phyloP scores from a whole-genome alignment of 192 early-diverging fungal genomes.

The Phycomyces blakesleeanus region DNA sequence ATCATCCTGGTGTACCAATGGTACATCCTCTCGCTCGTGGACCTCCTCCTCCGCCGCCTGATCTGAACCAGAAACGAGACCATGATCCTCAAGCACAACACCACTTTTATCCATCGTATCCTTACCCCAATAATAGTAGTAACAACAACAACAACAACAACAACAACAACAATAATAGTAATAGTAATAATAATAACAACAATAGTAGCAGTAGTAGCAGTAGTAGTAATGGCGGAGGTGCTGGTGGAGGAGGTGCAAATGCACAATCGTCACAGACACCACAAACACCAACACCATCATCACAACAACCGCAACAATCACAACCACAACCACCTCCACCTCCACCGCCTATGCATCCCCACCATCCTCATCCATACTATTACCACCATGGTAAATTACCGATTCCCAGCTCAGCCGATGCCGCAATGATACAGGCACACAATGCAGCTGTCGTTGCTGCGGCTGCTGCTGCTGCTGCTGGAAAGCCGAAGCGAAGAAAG shows the following conservation, averaged over 20 bases:
- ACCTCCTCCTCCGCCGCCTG: not conserved
- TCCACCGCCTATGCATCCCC: constrained; percentile 7
- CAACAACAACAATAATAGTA: no score
- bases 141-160: no score
- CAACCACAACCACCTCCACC: no score
- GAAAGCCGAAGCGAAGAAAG: constrained; percentile 18
- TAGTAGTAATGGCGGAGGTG: no score
- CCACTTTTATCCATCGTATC: constrained; percentile 8
- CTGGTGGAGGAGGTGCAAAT: no score
- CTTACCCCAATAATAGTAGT: not conserved
- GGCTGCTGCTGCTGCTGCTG: not conserved
- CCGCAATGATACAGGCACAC: not conserved
- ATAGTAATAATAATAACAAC: no score
- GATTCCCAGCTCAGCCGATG: constrained; percentile 3
- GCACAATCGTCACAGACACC: no score
- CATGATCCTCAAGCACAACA: constrained; percentile 1
- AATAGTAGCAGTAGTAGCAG: no score
- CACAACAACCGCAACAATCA: no score
- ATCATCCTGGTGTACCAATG: constrained; percentile 9
- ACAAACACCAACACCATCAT: no score
- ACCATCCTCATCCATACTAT: constrained; percentile 14
- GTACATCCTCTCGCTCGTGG: constrained; percentile 17
- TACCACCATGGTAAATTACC: constrained; percentile 19
- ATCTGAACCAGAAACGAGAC: constrained; percentile 13
- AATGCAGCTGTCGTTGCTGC: not conserved